phyloP scores from a whole-genome alignment of 1,139 yeast genomes.

The Magnusiomyces paraingens region DNA sequence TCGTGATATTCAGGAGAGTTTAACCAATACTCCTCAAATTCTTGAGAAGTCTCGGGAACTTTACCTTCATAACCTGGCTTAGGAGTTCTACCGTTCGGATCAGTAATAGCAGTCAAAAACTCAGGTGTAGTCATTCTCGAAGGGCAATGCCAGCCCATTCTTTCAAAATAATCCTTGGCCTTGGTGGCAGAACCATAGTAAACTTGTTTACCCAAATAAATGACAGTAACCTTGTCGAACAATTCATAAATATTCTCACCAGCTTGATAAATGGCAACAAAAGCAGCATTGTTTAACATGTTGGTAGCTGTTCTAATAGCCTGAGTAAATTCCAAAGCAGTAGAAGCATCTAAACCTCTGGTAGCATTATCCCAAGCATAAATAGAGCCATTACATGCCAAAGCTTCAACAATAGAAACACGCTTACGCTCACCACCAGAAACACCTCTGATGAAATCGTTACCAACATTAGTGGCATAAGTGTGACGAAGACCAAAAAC shows the following conservation, averaged over 20 bases:
- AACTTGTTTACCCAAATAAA: conserved; percentile 53
- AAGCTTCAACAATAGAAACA: conserved; percentile 57
- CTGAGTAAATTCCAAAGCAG: conserved; percentile 62
- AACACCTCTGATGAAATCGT: conserved; percentile 55
- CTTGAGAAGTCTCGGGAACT: conserved; percentile 52
- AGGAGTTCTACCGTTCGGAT: conserved; percentile 44
- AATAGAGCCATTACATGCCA: conserved; percentile 50
- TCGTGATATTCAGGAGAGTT: conserved; percentile 44
- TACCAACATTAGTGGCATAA: conserved; percentile 51
- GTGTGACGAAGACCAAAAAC: conserved; percentile 56
- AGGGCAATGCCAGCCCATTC: conserved; percentile 58
- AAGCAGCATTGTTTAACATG: conserved; percentile 48
- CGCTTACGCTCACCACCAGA: conserved; percentile 63
- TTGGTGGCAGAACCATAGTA: conserved; percentile 50
- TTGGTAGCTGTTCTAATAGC: conserved; percentile 58
- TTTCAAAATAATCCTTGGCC: conserved; percentile 49
- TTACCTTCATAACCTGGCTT: conserved; percentile 44
- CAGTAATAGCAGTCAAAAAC: conserved; percentile 62
- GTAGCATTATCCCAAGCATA: conserved; percentile 77
- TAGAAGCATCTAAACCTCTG: conserved; percentile 69
- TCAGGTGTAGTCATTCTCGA: conserved; percentile 60
- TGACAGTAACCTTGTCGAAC: conserved; percentile 58
- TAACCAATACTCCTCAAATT: conserved; percentile 52
- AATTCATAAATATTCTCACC: conserved; percentile 58
- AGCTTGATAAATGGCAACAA: conserved; percentile 58